Evolutionary conservation across 1,284 basidiomycete species (phyloP).

Genomic region (Cryptococcus hybrid): DNA sequence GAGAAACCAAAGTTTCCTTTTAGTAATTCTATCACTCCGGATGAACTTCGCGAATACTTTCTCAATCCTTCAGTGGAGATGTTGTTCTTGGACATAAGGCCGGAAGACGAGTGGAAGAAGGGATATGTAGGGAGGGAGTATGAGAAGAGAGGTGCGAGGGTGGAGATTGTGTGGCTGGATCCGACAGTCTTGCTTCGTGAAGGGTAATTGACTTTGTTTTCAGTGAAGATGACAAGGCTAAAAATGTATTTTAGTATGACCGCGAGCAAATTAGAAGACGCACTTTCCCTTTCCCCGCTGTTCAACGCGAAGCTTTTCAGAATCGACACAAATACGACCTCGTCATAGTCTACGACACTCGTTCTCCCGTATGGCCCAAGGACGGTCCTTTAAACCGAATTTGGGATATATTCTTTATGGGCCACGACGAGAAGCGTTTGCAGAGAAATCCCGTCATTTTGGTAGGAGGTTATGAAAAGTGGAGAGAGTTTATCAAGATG

Average conservation of each 20-base stretch:
- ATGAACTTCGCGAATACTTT: constrained; percentile 63
- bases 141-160: constrained; percentile 46
- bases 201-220: constrained; percentile 56
- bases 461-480: constrained; percentile 80
- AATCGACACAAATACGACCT: constrained; percentile 85
- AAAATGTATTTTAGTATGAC: constrained; percentile 57
- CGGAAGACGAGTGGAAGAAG: constrained; percentile 68
- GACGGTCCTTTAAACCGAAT: constrained; percentile 62
- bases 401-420: constrained; percentile 67
- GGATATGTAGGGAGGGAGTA: constrained; percentile 66
- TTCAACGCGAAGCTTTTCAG: constrained; percentile 69
- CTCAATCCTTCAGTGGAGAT: constrained; percentile 60
- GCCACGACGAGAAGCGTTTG: constrained; percentile 68
- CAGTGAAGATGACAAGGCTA: background rate
- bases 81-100: constrained; percentile 78
- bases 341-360: constrained; percentile 81
- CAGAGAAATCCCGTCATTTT: constrained; percentile 79
- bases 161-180: constrained; percentile 74
- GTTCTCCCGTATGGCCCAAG: constrained; percentile 59
- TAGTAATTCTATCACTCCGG: constrained; percentile 62
- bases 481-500: constrained; percentile 62
- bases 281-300: constrained; percentile 66
- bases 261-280: constrained; percentile 68
- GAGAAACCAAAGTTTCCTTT: constrained; percentile 54
- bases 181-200: constrained; percentile 68